Base-by-base conservation (phyloP, 1,284 basidiomycete species). In the Rhizoctonia solani region DNA sequence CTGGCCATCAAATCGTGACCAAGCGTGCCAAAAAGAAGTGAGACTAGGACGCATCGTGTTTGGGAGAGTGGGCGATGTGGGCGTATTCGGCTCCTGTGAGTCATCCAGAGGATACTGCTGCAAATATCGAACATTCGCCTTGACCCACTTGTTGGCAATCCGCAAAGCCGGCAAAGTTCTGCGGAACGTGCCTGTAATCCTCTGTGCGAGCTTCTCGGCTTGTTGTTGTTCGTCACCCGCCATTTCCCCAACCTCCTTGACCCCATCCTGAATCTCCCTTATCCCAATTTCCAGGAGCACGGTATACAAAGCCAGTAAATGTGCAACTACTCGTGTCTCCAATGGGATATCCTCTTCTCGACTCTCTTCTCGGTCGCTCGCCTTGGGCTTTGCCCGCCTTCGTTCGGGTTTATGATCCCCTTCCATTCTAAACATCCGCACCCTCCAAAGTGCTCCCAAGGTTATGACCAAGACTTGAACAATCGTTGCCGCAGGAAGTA, bases 141-240 rank as follows among this genome's bases (percentile, higher is more conserved):
- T 83, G 27, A 96, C 76, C 96, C 96, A 99, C 76, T 95, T 96
- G 73, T 87, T 88, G 1, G 89, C 85, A 59, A 98, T 88, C 14
- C 96, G 86, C 54, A 98, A 79, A 4, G 93, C 88, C 1, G 95
- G 94, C 2, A 99, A 80, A 9, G 89, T 90, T 32, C 96, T 83
- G 30, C 95, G 83, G 68, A 98, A 88, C 6, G 87, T 85, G 0
- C 93, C 93, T 0, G 90, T 90, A 73, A 98, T 95, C 39, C 85
- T 83, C 73, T 89, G 87, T 4, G 92, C 90, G 3, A 93, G 81
- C 73, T 82, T 79, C 67, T 85, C 83, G 41, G 79, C 79, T 1
- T 77, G 79, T 69, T 87, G 85, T 66, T 85, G 80, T 46, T 80
- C 76, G 73, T 74, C 90, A 80, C 52, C 19, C 19, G 9, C n/a